Evolutionary conservation across 352 stramenopile genomes (phyloP), one percentile per base, ranked within the genome.

Genomic region (Phytophthora litchii): DNA sequence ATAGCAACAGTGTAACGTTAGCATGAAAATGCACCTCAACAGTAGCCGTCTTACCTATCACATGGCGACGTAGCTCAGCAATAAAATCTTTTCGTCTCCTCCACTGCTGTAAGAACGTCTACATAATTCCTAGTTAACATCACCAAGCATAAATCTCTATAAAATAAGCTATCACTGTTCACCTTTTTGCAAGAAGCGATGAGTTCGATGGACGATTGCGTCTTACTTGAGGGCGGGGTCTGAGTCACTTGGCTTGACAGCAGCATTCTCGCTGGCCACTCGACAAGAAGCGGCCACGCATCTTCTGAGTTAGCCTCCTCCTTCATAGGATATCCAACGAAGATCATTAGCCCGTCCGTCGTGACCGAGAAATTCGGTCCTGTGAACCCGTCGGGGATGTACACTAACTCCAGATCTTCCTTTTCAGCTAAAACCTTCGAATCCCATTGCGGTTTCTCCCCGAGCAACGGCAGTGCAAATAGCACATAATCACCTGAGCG

Each of bases 201-300:
- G 6, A 75, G 40, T 19, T 83, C 71, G 37, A 83, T 36, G 4
- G 60, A 78, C 21, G 74, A 83, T 36, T 61, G 42, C 4, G 14
- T 29, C 21, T 69, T 62, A 57, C 49, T 79, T 2, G 69, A 57
- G 25, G 46, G 23, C 6, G 62, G 52, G 4, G 34, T 52, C 12
- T 78, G 66, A n/a, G 59, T 72, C 20, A 84, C 66, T 64, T 72
- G 74, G 37, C 69, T 76, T 4, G 74, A 84, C 23, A 84, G 36
- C 12, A 20, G 7, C 59, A 84, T 64, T 35, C 21, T 44, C 12
- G 32, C 14, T 0, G 74, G 53, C 74, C 72, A 84, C 29, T 80
- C 54, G 13, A 84, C 23, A 5, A 50, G 27, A 40, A 74, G 60
- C 19, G 60, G 60, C 65, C 60, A 71, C 10, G 14, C 20, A 19